Evolutionary conservation across 768 basidiomycete species (phyloP), one percentile per base, ranked within the genome.

Genomic region (Amyloporia xantha): DNA sequence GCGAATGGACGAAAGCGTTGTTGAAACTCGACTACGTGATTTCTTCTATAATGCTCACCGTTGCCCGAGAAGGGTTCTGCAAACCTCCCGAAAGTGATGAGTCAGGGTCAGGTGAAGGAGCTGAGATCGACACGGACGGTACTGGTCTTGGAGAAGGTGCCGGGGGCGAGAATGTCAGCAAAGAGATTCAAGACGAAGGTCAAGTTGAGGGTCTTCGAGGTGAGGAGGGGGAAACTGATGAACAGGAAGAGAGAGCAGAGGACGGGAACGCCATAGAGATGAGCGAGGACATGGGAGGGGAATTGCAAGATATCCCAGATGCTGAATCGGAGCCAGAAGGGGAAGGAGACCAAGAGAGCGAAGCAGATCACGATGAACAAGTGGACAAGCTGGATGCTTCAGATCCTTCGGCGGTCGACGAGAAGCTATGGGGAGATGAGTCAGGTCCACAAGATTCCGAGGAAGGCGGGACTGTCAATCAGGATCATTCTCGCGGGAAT

Each of bases 361-460:
- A 82, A 15, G 72, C 69, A 3, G 86, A 86, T 17, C 78, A 79
- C 15, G 93, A 98, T 37, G 94, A 98, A 54, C 82, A 83, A 53
- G 62, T 94, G 25, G 92, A 81, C 5, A 77, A 92, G 43, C 68
- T 98, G 26, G 91, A 95, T 66, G 77, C 82, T 2, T 71, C 77
- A 15, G 95, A 97, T 67, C 86, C 90, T 7, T 74, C 80, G 21
- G 83, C 84, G 0, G 78, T 96, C 13, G 95, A 98, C 61, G 95
- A 99, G 69, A 97, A 98, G 70, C 71, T 99, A 56, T 98, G 96
- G 95, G 92, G 88, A 17, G 89, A 94, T 54, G 86, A 95, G 56
- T 66, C 72, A 43, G 78, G 78, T 11, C 74, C 79, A 3, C 72
- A 77, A 23, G 74, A 80, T 43, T 61, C 73, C 12, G 68, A 74